These are phyloP conservation scores for Boletus patriciae DNA, from an alignment of 768 basidiomycete genomes.

Conservation along the genomic window DNA sequence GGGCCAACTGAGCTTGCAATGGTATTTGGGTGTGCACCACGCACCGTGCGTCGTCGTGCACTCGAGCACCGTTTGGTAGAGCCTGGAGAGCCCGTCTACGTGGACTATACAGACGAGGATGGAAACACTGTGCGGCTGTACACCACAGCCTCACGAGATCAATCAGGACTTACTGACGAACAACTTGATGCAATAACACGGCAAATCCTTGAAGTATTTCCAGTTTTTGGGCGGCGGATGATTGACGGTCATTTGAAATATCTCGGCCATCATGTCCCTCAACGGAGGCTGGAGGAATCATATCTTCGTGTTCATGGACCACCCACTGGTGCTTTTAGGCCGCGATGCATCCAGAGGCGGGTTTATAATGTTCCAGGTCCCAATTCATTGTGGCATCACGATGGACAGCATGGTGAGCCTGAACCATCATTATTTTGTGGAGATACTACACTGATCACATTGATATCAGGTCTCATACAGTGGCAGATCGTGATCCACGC, in stretches of 20 bases:
- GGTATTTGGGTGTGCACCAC: not conserved
- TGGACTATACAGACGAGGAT: not conserved
- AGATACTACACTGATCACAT: too few species aligned
- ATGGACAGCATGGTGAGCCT: not conserved
- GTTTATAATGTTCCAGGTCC: not conserved
- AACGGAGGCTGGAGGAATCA: not conserved
- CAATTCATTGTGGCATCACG: not conserved
- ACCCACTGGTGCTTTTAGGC: not conserved
- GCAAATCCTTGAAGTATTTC: not conserved
- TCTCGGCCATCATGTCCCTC: not conserved
- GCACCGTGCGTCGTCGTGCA: not conserved
- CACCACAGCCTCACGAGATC: not conserved
- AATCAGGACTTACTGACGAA: not conserved
- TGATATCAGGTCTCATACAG: not conserved
- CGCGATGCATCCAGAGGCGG: not conserved
- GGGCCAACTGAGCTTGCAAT: not conserved
- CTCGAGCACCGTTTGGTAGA: not conserved
- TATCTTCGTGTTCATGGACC: not conserved
- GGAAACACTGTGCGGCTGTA: not conserved
- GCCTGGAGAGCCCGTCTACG: not conserved
- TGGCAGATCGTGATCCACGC: not conserved
- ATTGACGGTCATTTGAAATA: not conserved
- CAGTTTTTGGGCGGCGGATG: not conserved
- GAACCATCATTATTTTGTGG: not conserved
- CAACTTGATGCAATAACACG: not conserved